Evolutionary conservation across 2,329 filamentous ascomycete species (phyloP).

Genomic region (Fusarium kyushuense): DNA sequence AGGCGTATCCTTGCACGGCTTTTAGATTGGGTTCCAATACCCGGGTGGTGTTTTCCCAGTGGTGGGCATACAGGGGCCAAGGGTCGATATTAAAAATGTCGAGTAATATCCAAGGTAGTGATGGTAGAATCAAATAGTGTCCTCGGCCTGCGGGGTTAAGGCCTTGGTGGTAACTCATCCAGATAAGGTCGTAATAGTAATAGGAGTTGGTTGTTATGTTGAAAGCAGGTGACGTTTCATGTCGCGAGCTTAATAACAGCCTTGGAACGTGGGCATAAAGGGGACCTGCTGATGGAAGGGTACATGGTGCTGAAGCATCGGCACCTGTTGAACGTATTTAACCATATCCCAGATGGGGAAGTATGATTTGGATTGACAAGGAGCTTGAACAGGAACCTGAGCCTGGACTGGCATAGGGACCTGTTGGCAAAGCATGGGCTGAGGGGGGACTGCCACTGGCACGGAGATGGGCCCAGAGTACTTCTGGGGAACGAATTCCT

Average conservation of each 20-base stretch:
- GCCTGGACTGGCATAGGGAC: constrained; percentile 50
- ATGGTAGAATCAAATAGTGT: constrained; percentile 37
- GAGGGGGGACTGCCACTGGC: constrained; percentile 44
- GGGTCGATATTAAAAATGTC: constrained; percentile 42
- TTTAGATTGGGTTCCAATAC: constrained; percentile 29
- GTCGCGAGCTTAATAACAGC: constrained; percentile 57
- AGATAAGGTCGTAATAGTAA: constrained; percentile 30
- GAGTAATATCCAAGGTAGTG: constrained; percentile 37
- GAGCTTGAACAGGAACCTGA: constrained; percentile 54
- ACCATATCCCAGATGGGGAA: constrained; percentile 66
- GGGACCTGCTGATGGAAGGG: constrained; percentile 67
- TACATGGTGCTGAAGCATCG: constrained; percentile 62
- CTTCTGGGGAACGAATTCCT: constrained; percentile 61
- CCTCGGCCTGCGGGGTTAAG: constrained; percentile 20
- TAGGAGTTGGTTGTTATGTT: constrained; percentile 6
- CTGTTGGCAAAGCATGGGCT: constrained; percentile 51
- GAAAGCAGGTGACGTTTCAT: constrained; percentile 9
- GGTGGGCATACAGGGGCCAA: constrained; percentile 19
- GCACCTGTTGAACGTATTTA: constrained; percentile 64
- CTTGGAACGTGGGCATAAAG: constrained; percentile 64
- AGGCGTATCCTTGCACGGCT: constrained; percentile 43
- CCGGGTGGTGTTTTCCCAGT: constrained; percentile 13
- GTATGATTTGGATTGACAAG: constrained; percentile 61
- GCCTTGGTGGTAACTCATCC: constrained; percentile 39
- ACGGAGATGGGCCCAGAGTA: constrained; percentile 57